phyloP scores from a whole-genome alignment of 192 early-diverging fungal genomes.

The Backusella australiensis region DNA sequence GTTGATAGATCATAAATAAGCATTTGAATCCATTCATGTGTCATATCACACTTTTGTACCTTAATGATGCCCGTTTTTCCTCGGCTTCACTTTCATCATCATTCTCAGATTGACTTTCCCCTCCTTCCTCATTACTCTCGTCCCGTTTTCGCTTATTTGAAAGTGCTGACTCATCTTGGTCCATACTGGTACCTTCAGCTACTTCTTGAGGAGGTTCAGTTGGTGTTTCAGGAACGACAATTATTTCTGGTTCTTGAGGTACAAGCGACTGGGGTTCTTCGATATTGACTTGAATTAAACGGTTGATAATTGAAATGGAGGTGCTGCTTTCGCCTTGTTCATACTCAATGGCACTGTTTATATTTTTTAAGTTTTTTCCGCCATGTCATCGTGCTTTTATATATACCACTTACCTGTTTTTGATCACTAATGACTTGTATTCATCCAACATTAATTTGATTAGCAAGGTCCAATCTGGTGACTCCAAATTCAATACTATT shows the following conservation, averaged over 20 bases:
- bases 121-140: slow-evolving; percentile 5
- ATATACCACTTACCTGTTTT: neutral
- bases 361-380: neutral
- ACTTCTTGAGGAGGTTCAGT: neutral
- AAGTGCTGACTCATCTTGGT: neutral
- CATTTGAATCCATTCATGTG: neutral
- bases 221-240: neutral
- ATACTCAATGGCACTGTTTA: neutral
- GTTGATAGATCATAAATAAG: neutral
- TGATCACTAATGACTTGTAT: neutral
- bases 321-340: neutral
- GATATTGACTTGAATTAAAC: neutral
- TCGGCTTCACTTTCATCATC: slow-evolving; percentile 29
- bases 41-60: slow-evolving; percentile 18
- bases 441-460: neutral
- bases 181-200: neutral
- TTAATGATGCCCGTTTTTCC: slow-evolving; percentile 28
- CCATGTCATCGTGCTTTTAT: neutral
- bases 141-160: neutral
- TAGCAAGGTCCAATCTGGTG: neutral
- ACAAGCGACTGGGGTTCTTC: neutral
- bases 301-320: neutral
- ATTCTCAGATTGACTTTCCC: slow-evolving; percentile 18
- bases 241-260: neutral
- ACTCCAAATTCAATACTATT: neutral